Evolutionary conservation across 371 early-diverging fungal species (phyloP), one percentile per base, ranked within the genome.

Genomic region (Lichtheimia ramosa): DNA sequence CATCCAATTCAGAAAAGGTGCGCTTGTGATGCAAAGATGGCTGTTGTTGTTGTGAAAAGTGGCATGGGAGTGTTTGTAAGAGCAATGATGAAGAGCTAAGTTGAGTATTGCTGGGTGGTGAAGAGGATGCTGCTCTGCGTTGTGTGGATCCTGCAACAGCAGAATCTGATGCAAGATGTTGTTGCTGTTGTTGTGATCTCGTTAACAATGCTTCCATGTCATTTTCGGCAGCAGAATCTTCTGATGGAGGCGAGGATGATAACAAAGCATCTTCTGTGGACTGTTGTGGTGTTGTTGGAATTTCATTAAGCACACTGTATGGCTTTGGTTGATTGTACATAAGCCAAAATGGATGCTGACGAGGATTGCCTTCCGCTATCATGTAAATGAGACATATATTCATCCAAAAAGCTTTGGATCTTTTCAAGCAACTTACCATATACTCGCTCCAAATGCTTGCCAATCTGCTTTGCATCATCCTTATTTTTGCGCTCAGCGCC

Each of bases 401-500:
- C n/a, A n/a, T n/a, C n/a, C n/a, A n/a, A n/a, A n/a, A n/a, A n/a
- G n/a, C n/a, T n/a, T n/a, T n/a, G n/a, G n/a, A n/a, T n/a, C n/a
- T n/a, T n/a, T n/a, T n/a, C n/a, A n/a, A n/a, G n/a, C 3, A 21
- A 12, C 46, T 46, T 72, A 57, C 81, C 81, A 24, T 77, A 70
- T 69, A 83, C 71, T 59, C 82, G 78, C 57, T 82, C 83, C 66
- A 79, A 69, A 59, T 79, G 73, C 50, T 84, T 84, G 48, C 77
- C 79, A 42, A 84, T 62, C 46, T 86, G 86, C 46, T 75, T 77
- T 46, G 81, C 75, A 54, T 86, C 86, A 51, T 86, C 86, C 62
- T 84, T 86, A 54, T 83, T 79, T 65, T 86, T 86, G 7, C 86
- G 71, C 58, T 86, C 84, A 15, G 86, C 84, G 7, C 86, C 86